Evolutionary conservation across 2,329 filamentous ascomycete species (phyloP), one percentile per base, ranked within the genome.

Genomic region (Annulohypoxylon truncatum): DNA sequence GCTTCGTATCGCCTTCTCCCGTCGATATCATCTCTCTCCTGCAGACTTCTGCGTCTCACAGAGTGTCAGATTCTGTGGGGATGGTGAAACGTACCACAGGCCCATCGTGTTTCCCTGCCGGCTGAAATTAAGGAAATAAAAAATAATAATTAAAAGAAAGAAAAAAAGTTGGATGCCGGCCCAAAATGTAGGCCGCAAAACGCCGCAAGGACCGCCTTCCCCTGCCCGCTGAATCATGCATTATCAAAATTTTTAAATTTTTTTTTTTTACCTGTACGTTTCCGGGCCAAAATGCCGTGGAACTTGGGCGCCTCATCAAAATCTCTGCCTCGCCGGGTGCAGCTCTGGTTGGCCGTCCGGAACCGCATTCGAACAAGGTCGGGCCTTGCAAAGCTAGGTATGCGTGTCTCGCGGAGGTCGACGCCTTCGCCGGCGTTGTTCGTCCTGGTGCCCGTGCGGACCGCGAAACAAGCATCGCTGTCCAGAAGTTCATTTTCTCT

Each of bases 11-110:
- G 57, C 22, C 59, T 50, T 35, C 35, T 42, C 33, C 40, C 44
- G 42, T 51, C 52, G 51, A 63, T 63, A 64, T 61, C 57, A 64
- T 64, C 48, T 64, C 48, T 67, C 67, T 62, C 67, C 50, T 61
- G 67, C 67, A 69, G 56, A 61, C 31, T 35, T 55, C 15, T 55
- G 50, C 51, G 64, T 67, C 55, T 59, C 31, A 69, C 60, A 46
- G 55, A 64, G 64, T 66, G 65, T 68, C 67, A 68, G 64, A 68
- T 58, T 67, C 67, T 65, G 67, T 66, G 67, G 67, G 62, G 67
- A 68, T 61, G 38, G 67, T 70, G 67, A 59, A 70, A 70, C 67
- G 65, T 70, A 56, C 29, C 64, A 70, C 67, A 46, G 65, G 24
- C 58, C 60, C 46, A 51, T 66, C 59, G 66, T 53, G 35, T 38